A percentile compares a stretch with the other conserved stretches of the same genome.
These are phyloP conservation scores for Beauveria scarabaeidicola DNA, from an alignment of 2,329 filamentous ascomycete species.

Conservation along the genomic window DNA sequence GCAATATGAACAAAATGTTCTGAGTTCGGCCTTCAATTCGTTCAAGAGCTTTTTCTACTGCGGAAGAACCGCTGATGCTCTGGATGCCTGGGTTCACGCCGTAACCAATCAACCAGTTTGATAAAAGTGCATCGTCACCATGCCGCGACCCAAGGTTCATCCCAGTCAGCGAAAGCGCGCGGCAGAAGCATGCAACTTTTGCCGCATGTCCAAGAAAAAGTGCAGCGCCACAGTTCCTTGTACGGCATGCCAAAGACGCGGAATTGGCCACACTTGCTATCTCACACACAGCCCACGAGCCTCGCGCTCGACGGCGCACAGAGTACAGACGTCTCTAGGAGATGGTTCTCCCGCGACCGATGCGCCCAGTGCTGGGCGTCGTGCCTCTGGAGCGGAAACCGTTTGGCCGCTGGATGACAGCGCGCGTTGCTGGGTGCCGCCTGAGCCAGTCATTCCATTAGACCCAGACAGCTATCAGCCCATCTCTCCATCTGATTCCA, in stretches of 20 bases:
- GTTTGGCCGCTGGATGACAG: background rate
- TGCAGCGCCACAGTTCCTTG: conserved; percentile 42
- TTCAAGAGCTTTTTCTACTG: too few relatives aligned
- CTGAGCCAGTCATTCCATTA: background rate
- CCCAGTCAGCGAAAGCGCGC: conserved; percentile 40
- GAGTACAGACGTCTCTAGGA: background rate
- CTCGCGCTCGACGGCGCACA: background rate
- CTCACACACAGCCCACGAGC: conserved; percentile 6
- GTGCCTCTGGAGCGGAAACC: background rate
- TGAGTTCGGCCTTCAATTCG: background rate
- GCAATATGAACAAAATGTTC: too few relatives aligned
- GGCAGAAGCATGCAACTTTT: conserved; percentile 39
- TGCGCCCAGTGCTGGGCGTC: background rate
- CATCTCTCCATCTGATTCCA: conserved; percentile 13
- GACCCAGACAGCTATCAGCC: conserved; percentile 3
- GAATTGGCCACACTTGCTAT: conserved; percentile 20
- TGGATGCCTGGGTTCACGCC: too few relatives aligned
- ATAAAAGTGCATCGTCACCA: conserved; percentile 16
- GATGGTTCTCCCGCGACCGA: background rate
- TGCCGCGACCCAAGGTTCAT: conserved; percentile 44
- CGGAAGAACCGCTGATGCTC: background rate
- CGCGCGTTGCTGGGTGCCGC: background rate
- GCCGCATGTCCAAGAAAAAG: conserved; percentile 41
- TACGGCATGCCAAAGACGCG: conserved; percentile 36
- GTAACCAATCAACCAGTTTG: background rate